Conservation (phyloP, 352 stramenopile species). For the Phytophthora aleatoria region DNA sequence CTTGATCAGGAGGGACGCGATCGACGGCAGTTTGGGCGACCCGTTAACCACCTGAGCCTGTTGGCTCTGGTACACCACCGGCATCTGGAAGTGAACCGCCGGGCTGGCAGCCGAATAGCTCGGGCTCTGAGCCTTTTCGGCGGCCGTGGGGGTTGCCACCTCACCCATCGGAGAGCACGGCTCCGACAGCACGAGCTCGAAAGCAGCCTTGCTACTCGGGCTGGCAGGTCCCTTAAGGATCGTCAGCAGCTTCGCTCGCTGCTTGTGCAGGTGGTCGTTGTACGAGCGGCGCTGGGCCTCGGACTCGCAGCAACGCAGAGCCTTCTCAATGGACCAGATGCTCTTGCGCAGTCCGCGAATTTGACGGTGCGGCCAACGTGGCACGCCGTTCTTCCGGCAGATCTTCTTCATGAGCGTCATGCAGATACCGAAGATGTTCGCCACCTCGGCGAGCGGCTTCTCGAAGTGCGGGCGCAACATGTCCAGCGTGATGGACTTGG, state of each 20-base stretch:
- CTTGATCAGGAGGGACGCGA: slow-evolving; percentile 59
- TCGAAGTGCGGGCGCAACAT: slow-evolving; percentile 79
- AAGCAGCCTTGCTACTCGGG: slow-evolving; percentile 49
- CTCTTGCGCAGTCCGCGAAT: slow-evolving; percentile 76
- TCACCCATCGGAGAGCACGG: slow-evolving; percentile 63
- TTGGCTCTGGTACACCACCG: slow-evolving; percentile 19
- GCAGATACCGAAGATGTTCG: slow-evolving; percentile 78
- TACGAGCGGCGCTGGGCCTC: slow-evolving; percentile 70
- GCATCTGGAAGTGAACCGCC: slow-evolving; percentile 27
- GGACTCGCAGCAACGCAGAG: slow-evolving; percentile 65
- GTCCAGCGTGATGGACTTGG: slow-evolving; percentile 78
- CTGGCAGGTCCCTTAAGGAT: slow-evolving; percentile 67
- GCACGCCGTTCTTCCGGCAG: slow-evolving; percentile 78
- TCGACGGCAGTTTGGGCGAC: slow-evolving; percentile 57
- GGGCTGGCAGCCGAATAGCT: slow-evolving; percentile 6
- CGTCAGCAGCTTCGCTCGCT: slow-evolving; percentile 69
- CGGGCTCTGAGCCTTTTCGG: slow-evolving; percentile 10
- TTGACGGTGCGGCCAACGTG: slow-evolving; percentile 76
- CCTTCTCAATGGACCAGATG: slow-evolving; percentile 84
- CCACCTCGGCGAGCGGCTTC: slow-evolving; percentile 74
- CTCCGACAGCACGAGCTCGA: slow-evolving; percentile 69
- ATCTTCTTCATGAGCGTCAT: slow-evolving; percentile 89
- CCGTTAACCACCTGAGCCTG: slow-evolving; percentile 23
- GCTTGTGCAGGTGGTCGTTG: slow-evolving; percentile 75
- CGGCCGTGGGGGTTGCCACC: slow-evolving; percentile 34